Conservation (phyloP, 2,329 filamentous ascomycete genomes). For the Neoarthrinium moseri region DNA sequence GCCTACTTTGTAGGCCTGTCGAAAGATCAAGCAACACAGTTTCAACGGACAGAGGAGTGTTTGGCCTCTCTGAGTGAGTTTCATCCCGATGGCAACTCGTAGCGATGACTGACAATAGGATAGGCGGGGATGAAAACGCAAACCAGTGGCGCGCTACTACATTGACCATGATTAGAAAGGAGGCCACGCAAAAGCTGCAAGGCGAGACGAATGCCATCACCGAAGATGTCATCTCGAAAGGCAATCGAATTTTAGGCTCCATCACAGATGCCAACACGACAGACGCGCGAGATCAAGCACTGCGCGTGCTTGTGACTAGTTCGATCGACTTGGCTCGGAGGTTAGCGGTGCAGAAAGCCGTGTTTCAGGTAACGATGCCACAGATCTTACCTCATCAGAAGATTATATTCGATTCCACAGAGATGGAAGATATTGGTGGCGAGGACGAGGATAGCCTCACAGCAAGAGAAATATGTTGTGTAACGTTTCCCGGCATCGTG, state of each 20-base stretch:
- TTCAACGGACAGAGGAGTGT: constrained; percentile 48
- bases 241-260: constrained; percentile 48
- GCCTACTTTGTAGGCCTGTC: constrained; percentile 64
- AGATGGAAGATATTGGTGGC: constrained; percentile 67
- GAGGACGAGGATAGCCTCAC: constrained; percentile 56
- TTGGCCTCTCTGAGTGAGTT: constrained; percentile 40
- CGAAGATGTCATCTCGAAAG: constrained; percentile 41
- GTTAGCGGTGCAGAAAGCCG: constrained; percentile 57
- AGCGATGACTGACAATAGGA: constrained; percentile 18
- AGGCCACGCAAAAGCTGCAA: constrained; percentile 44
- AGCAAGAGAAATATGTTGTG: constrained; percentile 56
- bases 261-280: constrained; percentile 42
- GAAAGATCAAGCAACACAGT: constrained; percentile 47
- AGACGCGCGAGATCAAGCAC: constrained; percentile 48
- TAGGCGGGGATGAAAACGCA: constrained; percentile 49
- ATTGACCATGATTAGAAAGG: constrained; percentile 56
- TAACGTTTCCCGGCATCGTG: constrained; percentile 63
- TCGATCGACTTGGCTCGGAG: constrained; percentile 56
- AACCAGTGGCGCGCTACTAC: constrained; percentile 69
- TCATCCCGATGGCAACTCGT: constrained; percentile 9
- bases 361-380: constrained; percentile 57
- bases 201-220: constrained; percentile 41
- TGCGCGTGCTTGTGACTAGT: constrained; percentile 51
- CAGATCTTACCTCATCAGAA: constrained; percentile 50
- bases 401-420: constrained; percentile 53